Conservation (phyloP, 148 eudicot genomes). For the Salicornia ramosissima region DNA sequence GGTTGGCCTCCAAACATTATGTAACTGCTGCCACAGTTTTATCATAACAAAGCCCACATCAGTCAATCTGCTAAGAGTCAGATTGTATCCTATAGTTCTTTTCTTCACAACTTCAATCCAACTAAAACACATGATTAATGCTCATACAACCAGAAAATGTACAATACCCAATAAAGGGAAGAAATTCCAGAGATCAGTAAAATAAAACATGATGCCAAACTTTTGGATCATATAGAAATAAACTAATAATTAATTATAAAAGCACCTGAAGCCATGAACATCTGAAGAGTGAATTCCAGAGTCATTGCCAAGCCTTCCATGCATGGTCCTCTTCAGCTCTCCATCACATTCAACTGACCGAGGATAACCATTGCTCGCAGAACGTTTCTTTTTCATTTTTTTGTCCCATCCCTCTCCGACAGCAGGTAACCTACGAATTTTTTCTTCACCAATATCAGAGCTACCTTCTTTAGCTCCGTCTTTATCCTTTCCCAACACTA, state of each 20-base stretch:
- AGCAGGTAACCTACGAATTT: conserved; percentile 64
- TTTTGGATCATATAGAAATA: not conserved
- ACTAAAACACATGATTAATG: no score
- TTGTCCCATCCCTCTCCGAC: conserved; percentile 97
- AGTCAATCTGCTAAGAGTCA: no score
- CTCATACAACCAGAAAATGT: no score
- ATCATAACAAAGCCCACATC: no score
- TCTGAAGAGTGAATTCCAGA: conserved; percentile 51
- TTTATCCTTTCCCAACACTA: conserved; percentile 56
- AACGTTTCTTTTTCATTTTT: conserved; percentile 84
- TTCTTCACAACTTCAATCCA: no score
- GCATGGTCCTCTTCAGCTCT: conserved; percentile 64
- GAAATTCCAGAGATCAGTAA: no score
- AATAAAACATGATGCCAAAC: not conserved
- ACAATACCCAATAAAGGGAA: no score
- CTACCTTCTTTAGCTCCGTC: conserved; percentile 53
- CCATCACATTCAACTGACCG: conserved; percentile 63
- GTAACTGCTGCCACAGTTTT: no score
- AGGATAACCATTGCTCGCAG: conserved; percentile 55
- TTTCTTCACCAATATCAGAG: conserved; percentile 65
- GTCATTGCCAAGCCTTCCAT: conserved; percentile 56
- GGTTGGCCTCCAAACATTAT: no score
- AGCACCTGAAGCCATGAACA: conserved; percentile 59
- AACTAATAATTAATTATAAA: no score
- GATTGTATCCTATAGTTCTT: no score